Evolutionary conservation across 257 asterid species (phyloP), one percentile per base, ranked within the genome.

Genomic region (Solanum commersonii): DNA sequence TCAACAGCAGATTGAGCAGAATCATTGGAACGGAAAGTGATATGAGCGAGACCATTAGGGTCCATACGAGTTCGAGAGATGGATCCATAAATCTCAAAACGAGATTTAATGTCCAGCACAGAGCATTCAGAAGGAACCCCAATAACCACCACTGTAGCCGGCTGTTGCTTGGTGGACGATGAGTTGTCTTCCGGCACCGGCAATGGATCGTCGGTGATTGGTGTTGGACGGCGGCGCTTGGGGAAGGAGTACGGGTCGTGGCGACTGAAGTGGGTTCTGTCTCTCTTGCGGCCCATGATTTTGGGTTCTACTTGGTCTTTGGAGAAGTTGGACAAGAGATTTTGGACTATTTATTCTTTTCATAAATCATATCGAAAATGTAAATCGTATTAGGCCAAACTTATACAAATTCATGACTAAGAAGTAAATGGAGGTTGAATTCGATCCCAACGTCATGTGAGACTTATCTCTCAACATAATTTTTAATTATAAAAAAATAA

Each of bases 31-130:
- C 98, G 93, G 94, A 96, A 97, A 77, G 93, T 96, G 91, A 97
- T 87, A 88, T 94, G 91, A 49, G 97, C 98, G 12, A 96, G 91
- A 5, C 99, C 98, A 70, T 87, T 87, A 33, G 97, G 95, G 65
- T 97, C 98, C 95, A 97, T 94, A 42, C 98, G 96, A 65, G 96
- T 97, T 14, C 98, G 94, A 8, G 98, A 96, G 52, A 97, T 97
- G 4, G 98, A 90, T 18, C 99, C 99, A 88, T 97, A 96, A 88
- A 96, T 91, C 94, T 97, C 99, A 88, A 97, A 96, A 78, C 99
- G 94, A 7, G 98, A 96, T 88, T 97, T 97, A 27, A 97, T 93
- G 92, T 97, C 99, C 31, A 97, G 93, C 11, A 97, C 98, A 3
- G 99, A 97, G 91, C 99, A 97, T 84, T 97, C 97, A 0, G 88